Evolutionary conservation across 306 rosid genomes (phyloP), one percentile per base, ranked within the genome.

Genomic region (Prunus campanulata): DNA sequence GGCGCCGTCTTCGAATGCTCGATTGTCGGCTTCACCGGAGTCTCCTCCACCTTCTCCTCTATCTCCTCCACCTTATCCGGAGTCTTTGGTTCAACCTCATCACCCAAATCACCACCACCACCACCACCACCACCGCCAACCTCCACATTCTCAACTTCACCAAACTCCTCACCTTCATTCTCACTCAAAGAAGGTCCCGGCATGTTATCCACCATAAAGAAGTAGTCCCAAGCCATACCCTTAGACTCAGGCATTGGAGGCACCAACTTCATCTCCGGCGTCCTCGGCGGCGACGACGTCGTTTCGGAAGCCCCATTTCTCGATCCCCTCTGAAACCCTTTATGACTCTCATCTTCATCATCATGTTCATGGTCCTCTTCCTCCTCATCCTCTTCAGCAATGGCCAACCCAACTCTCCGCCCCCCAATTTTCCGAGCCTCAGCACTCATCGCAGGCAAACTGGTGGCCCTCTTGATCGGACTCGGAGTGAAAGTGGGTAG

Each of bases 141-240:
- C 11, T 29, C 84, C 57, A 63, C 85, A 77, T 55, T 68, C 10
- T 71, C 79, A 48, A 29, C 68, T 65, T 72, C 85, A 27, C 12
- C 61, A 35, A 79, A 81, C 6, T 70, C 81, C 22, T 65, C 86
- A 69, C 20, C 66, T 6, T 78, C 90, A 52, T 84, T 62, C 61
- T 67, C 85, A 70, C 68, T 68, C 82, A 93, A 65, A 9, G 90
- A 83, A 19, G 87, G 77, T 2, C 90, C 93, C 1, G 90, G 76
- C 91, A 87, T 86, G 15, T 81, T 78, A 1, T 88, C 91, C 84
- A 85, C 82, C 83, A 19, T 83, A 75, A 93, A 91, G 84, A 93
- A 93, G 68, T 86, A 93, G 63, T 93, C 98, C 98, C 98, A 93
- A 20, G 93, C 81, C 86, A 80, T 76, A 9, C 85, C 92, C 39